Evolutionary conservation across 768 basidiomycete genomes (phyloP).

Genomic region (Mycena amicta): DNA sequence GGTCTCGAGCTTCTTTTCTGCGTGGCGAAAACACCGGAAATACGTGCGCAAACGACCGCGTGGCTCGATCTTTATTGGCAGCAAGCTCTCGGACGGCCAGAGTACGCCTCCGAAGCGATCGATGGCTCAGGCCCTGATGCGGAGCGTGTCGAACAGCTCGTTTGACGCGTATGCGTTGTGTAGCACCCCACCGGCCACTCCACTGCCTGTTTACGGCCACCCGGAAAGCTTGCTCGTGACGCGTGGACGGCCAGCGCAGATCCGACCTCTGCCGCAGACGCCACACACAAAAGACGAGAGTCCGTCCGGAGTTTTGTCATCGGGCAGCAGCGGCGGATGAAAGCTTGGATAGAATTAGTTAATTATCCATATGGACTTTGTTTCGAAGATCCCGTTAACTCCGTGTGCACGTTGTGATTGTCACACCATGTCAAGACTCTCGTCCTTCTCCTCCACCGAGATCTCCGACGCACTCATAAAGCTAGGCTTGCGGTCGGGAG

Average conservation of each 20-base stretch:
- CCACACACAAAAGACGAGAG: constrained; percentile 13
- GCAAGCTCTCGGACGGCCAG: constrained; percentile 12
- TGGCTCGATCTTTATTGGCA: constrained; percentile 17
- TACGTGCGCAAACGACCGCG: constrained; percentile 19
- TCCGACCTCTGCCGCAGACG: constrained; percentile 16
- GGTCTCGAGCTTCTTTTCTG: constrained; percentile 22
- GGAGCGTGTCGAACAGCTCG: constrained; percentile 19
- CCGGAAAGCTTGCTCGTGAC: constrained; percentile 6
- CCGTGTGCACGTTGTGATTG: background rate
- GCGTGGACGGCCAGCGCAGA: background rate
- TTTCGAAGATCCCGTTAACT: constrained; percentile 2
- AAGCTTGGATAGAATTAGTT: background rate
- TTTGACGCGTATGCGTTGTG: constrained; percentile 22
- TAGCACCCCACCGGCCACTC: constrained; percentile 11
- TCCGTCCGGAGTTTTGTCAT: constrained; percentile 15
- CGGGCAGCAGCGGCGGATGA: constrained; percentile 8
- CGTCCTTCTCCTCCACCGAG: constrained; percentile 71
- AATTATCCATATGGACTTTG: background rate
- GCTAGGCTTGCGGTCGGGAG: constrained; percentile 70
- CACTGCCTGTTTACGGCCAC: constrained; percentile 13
- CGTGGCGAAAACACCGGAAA: constrained; percentile 22
- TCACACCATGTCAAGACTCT: constrained; percentile 20
- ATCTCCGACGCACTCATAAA: constrained; percentile 89
- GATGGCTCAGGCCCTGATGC: constrained; percentile 20
- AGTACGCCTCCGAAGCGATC: constrained; percentile 15